Evolutionary conservation across 352 stramenopile genomes (phyloP), one percentile per base, ranked within the genome.

Genomic region (Saprolegnia parasitica): DNA sequence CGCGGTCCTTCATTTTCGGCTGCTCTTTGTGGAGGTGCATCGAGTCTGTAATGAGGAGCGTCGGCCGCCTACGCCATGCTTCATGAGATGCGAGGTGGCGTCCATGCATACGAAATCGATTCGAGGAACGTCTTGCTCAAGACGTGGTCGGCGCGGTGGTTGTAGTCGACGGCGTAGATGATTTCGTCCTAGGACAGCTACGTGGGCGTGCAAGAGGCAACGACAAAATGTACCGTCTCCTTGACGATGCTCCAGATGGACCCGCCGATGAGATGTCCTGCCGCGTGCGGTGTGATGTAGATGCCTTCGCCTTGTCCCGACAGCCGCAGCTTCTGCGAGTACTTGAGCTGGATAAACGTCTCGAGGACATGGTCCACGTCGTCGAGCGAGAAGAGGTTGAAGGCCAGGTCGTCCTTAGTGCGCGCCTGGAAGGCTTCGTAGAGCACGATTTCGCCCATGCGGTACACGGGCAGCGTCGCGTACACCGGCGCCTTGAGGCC

Each of bases 391-490:
- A 96, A 91, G 77, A 98, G 74, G 72, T 92, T 73, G 77, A 98
- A 95, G 61, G 88, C 81, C 61, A 90, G 89, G 68, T 98, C 94
- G 71, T 96, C 83, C 72, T 91, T 93, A 15, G 86, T 97, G 65
- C 97, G 84, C 50, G 90, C 87, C 42, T 97, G 92, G 68, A 97
- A 97, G 32, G 94, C 90, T 73, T 98, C 95, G 73, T 98, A 98
- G 11, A 99, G 80, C 49, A 90, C 92, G 81, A 98, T 98, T 79
- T 98, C 92, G 11, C 96, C 96, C 93, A 98, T 98, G 76, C 97
- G 96, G 35, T 98, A 88, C 21, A 97, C 96, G 1, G 96, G 94
- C 37, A 97, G 90, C 20, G 96, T 98, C 18, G 90, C 91, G 72
- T 98, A 98, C 20, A 98, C 84, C 11, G 90, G 92, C 37, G 89